Conservation (phyloP, 352 stramenopile genomes). For the Phytophthora constricta region DNA sequence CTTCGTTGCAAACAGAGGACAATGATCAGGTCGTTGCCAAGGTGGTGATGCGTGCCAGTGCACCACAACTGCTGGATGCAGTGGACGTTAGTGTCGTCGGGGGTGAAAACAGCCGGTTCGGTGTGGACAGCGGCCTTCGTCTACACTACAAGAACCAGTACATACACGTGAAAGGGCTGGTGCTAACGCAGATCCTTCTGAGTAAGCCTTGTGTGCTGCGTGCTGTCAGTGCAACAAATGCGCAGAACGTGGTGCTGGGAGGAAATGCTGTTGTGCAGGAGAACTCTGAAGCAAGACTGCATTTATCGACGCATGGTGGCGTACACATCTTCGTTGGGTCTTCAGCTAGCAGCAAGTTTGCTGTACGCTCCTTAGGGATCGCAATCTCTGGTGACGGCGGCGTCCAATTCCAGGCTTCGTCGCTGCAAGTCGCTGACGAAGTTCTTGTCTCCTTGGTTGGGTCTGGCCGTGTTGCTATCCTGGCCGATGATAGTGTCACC, state of each 20-base stretch:
- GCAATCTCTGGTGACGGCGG: constrained; percentile 29
- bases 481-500: constrained; percentile 27
- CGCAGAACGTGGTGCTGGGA: constrained; percentile 38
- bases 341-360: constrained; percentile 6
- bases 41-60: constrained; percentile 40
- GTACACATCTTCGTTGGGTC: constrained; percentile 32
- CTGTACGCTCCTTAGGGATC: constrained; percentile 20
- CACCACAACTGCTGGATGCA: constrained; percentile 28
- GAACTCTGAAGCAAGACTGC: constrained; percentile 27
- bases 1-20: constrained; percentile 20
- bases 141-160: constrained; percentile 57
- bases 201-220: constrained; percentile 27
- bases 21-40: constrained; percentile 24
- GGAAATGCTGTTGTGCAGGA: constrained; percentile 40
- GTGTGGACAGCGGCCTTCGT: constrained; percentile 35
- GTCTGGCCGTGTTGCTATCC: constrained; percentile 27
- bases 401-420: constrained; percentile 37
- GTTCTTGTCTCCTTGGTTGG: constrained; percentile 25
- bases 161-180: constrained; percentile 32
- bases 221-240: constrained; percentile 12
- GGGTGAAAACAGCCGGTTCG: constrained; percentile 15
- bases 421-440: constrained; percentile 31
- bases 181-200: constrained; percentile 46
- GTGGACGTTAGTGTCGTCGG: constrained; percentile 31
- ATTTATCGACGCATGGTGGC: constrained; percentile 31